Percentiles rank a stretch among this genome's conserved stretches.
Conservation (phyloP, 441 rosid species). For the Pelargonium australe region DNA sequence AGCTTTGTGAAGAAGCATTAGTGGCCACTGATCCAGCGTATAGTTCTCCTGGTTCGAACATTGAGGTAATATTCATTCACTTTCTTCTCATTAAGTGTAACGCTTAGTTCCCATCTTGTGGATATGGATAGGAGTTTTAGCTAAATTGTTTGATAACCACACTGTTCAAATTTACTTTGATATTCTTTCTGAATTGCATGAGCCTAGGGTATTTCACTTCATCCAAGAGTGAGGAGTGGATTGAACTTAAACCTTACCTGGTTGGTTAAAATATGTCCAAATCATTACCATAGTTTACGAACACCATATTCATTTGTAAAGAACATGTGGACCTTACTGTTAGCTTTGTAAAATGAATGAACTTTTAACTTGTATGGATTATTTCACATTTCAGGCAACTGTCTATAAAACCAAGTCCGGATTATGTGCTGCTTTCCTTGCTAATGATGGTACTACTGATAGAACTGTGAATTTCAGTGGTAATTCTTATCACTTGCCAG, state of each 20-base stretch:
- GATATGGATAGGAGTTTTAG: background rate
- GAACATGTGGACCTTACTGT: background rate
- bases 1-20: slow-evolving; percentile 60
- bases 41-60: slow-evolving; percentile 47
- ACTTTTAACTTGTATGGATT: slow-evolving; percentile 1
- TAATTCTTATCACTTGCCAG: slow-evolving; percentile 52
- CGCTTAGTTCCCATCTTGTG: background rate
- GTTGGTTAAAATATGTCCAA: background rate
- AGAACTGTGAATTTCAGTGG: slow-evolving; percentile 50
- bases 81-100: background rate
- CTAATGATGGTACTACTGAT: slow-evolving; percentile 46
- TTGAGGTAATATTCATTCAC: slow-evolving; percentile 38
- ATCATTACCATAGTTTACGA: background rate
- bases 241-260: background rate
- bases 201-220: background rate
- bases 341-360: background rate
- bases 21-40: slow-evolving; percentile 51
- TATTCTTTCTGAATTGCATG: background rate
- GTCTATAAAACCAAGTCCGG: slow-evolving; percentile 53
- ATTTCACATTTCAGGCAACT: slow-evolving; percentile 38
- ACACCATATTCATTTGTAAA: background rate
- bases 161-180: background rate
- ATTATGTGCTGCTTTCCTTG: slow-evolving; percentile 64
- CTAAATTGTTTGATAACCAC: background rate
- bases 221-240: background rate